phyloP scores from a whole-genome alignment of 371 early-diverging fungal genomes.

The Batkoa obscura region DNA sequence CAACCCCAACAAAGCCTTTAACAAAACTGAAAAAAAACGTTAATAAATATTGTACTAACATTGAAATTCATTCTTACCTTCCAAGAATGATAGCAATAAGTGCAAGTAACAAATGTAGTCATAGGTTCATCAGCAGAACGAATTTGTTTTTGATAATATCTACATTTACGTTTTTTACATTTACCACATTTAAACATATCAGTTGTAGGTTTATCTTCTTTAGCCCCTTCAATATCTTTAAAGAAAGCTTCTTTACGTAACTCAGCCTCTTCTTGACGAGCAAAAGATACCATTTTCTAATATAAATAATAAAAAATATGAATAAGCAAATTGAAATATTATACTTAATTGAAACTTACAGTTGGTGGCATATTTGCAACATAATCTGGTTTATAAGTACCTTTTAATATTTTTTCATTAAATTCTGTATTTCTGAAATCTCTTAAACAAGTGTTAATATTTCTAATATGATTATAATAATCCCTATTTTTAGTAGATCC shows the following conservation, averaged over 20 bases:
- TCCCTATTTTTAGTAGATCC: too few relatives aligned
- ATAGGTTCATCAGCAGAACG: constrained; percentile 98
- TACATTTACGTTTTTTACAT: constrained; percentile 73
- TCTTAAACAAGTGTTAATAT: too few relatives aligned
- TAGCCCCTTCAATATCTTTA: constrained; percentile 57
- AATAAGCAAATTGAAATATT: neutral
- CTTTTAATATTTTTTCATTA: too few relatives aligned
- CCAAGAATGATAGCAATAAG: constrained; percentile 68
- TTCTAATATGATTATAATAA: too few relatives aligned
- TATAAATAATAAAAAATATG: neutral
- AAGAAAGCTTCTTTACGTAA: constrained; percentile 50
- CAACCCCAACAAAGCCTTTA: too few relatives aligned
- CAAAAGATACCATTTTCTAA: neutral
- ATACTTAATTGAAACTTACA: constrained; percentile 11
- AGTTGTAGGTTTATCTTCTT: constrained; percentile 62
- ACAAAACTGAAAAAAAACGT: too few relatives aligned
- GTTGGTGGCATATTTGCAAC: constrained; percentile 66
- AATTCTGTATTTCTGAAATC: too few relatives aligned
- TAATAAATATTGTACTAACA: too few relatives aligned
- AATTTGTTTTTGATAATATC: constrained; percentile 96
- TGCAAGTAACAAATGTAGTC: constrained; percentile 88
- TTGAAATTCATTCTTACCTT: too few relatives aligned
- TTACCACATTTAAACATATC: constrained; percentile 90
- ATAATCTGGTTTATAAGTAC: constrained; percentile 6
- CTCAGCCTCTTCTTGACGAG: constrained; percentile 66